These are phyloP conservation scores for Baudoinia panamericana DNA, from an alignment of 495 filamentous ascomycete genomes.

Conservation along the genomic window DNA sequence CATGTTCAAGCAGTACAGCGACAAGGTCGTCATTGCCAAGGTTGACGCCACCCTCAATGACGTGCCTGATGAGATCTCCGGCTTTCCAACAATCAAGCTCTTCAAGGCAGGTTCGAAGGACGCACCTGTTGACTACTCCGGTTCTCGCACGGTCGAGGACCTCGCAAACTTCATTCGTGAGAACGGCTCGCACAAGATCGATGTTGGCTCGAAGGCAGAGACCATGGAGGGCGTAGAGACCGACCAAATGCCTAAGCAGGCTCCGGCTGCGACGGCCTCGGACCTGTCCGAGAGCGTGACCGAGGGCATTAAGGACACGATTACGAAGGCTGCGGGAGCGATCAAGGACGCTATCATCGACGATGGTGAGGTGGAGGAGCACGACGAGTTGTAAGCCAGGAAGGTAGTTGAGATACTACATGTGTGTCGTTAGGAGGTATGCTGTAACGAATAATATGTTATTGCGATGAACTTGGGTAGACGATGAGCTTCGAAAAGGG, in stretches of 20 bases:
- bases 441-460: no score
- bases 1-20: constrained; percentile 58
- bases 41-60: constrained; percentile 96
- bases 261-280: constrained; percentile 40
- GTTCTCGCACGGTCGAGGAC: constrained; percentile 84
- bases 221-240: constrained; percentile 35
- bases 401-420: no score
- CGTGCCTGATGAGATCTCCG: constrained; percentile 88
- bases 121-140: constrained; percentile 71
- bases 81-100: constrained; percentile 99
- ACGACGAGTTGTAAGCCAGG: constrained; percentile 24
- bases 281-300: constrained; percentile 36
- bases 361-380: constrained; percentile 18
- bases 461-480: no score
- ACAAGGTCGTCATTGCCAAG: constrained; percentile 91
- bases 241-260: constrained; percentile 31
- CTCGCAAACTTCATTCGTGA: constrained; percentile 87
- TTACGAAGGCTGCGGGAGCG: constrained; percentile 31
- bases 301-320: constrained; percentile 32
- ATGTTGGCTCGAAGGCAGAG: constrained; percentile 38
- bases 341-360: constrained; percentile 22
- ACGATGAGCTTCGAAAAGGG: no score
- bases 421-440: no score
- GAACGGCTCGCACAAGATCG: constrained; percentile 78
- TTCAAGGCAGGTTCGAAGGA: constrained; percentile 84